Evolutionary conservation across 441 rosid genomes (phyloP).

Genomic region (Erysimum cheiri): DNA sequence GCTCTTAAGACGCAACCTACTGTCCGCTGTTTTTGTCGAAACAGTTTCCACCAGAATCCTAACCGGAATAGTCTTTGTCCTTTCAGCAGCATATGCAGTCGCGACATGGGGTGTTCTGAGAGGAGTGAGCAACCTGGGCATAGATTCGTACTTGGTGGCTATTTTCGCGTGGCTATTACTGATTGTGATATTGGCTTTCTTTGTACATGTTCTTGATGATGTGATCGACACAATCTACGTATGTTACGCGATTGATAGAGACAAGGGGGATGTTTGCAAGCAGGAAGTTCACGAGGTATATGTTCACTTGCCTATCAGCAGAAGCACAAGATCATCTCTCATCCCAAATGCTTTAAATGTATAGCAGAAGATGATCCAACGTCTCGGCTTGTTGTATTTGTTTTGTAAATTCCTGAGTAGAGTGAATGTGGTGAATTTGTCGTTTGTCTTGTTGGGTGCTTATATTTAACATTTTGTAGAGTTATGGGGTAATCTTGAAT

Average conservation of each 20-base stretch:
- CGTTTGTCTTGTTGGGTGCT: slow-evolving; percentile 20
- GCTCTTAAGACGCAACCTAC: slow-evolving; percentile 82
- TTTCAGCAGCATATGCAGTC: slow-evolving; percentile 77
- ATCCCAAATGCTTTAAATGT: slow-evolving; percentile 45
- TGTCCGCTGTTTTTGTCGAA: slow-evolving; percentile 86
- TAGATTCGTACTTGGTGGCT: slow-evolving; percentile 61
- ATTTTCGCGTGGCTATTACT: slow-evolving; percentile 68
- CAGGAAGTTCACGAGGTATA: slow-evolving; percentile 88
- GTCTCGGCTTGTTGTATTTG: slow-evolving; percentile 29
- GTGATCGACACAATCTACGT: slow-evolving; percentile 79
- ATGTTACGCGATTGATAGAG: slow-evolving; percentile 78
- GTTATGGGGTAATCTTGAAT: slow-evolving; percentile 27
- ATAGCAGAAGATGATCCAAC: slow-evolving; percentile 29
- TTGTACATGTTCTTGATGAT: slow-evolving; percentile 76
- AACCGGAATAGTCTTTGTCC: slow-evolving; percentile 68
- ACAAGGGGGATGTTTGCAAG: slow-evolving; percentile 83
- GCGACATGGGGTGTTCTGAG: slow-evolving; percentile 65
- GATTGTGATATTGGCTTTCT: slow-evolving; percentile 64
- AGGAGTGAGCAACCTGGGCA: slow-evolving; percentile 65
- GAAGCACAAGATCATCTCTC: slow-evolving; percentile 57
- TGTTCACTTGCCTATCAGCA: slow-evolving; percentile 66
- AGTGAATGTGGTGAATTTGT: slow-evolving; percentile 27
- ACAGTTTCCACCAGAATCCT: slow-evolving; percentile 78
- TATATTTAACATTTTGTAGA: slow-evolving; percentile 32
- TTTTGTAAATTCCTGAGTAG: slow-evolving; percentile 41